Conservation (phyloP, 352 stramenopile species). For the Phytophthora ramorum region DNA sequence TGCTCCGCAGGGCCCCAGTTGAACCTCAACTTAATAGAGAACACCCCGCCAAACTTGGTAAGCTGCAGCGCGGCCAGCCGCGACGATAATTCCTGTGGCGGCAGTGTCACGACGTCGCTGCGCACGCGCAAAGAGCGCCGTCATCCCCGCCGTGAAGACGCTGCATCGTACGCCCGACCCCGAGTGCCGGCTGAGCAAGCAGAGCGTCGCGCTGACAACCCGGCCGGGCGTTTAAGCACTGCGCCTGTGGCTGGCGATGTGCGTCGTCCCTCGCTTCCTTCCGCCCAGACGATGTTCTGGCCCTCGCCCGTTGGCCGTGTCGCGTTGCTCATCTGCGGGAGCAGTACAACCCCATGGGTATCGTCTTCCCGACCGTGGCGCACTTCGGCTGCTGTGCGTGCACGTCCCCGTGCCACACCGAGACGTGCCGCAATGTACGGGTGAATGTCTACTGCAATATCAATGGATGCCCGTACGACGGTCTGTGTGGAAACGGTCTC, state of each 20-base stretch:
- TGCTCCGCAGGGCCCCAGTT: too few species aligned
- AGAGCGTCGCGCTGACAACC: too few species aligned
- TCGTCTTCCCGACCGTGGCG: neutral
- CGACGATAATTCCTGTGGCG: too few species aligned
- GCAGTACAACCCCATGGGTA: neutral
- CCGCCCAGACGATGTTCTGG: neutral
- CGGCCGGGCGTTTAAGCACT: neutral
- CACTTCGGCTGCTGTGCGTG: neutral
- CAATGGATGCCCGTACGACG: neutral
- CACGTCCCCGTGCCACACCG: neutral
- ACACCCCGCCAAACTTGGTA: neutral
- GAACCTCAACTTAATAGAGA: too few species aligned
- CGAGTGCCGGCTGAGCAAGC: too few species aligned
- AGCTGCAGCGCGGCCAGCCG: too few species aligned
- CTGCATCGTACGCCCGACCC: too few species aligned
- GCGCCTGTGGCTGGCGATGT: neutral
- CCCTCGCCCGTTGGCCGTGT: neutral
- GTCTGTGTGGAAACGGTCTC: neutral
- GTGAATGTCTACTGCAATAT: neutral
- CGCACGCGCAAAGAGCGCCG: too few species aligned
- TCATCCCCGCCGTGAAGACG: too few species aligned
- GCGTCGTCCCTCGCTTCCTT: too few species aligned
- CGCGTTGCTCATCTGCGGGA: neutral
- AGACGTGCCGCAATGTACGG: neutral
- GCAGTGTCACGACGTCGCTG: too few species aligned